These are phyloP conservation scores for Triadica sebifera DNA, from an alignment of 345 rosid genomes.

Conservation along the genomic window DNA sequence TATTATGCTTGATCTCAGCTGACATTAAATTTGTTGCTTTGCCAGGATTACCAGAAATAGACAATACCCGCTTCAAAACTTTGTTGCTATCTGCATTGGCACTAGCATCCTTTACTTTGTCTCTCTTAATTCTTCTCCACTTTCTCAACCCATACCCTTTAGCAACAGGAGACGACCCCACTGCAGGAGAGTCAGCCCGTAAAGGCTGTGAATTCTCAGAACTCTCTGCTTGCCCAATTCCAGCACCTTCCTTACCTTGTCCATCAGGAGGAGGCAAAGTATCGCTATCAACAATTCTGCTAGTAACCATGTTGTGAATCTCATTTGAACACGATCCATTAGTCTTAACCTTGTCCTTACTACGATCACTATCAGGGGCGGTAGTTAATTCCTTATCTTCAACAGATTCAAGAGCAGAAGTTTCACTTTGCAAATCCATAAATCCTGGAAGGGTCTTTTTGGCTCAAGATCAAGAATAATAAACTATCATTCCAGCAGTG, in stretches of 20 bases:
- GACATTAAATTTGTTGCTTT: slow-evolving; percentile 36
- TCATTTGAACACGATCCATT: slow-evolving; percentile 42
- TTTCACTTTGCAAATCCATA: slow-evolving; percentile 49
- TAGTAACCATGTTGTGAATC: slow-evolving; percentile 17
- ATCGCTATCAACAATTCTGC: slow-evolving; percentile 18
- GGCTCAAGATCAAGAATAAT: slow-evolving; percentile 57
- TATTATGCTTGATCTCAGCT: slow-evolving; percentile 36
- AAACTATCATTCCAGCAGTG: slow-evolving; percentile 54
- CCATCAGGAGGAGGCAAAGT: slow-evolving; percentile 9
- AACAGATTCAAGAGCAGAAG: slow-evolving; percentile 45
- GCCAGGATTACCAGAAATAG: slow-evolving; percentile 44
- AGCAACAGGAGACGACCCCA: slow-evolving; percentile 31
- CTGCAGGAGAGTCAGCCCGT: slow-evolving; percentile 25
- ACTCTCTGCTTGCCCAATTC: slow-evolving; percentile 15
- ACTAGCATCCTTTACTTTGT: slow-evolving; percentile 46
- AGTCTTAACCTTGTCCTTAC: slow-evolving; percentile 20
- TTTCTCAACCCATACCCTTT: slow-evolving; percentile 78
- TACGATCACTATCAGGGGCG: slow-evolving; percentile 9
- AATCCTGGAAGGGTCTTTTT: slow-evolving; percentile 8
- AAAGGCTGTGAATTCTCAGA: slow-evolving; percentile 20
- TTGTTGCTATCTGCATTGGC: slow-evolving; percentile 42
- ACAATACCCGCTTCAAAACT: slow-evolving; percentile 60
- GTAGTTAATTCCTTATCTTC: slow-evolving; percentile 44
- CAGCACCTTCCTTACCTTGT: slow-evolving; percentile 19
- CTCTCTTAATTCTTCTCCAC: slow-evolving; percentile 79